These are phyloP conservation scores for Hypoxylon intermedium DNA, from an alignment of 495 filamentous ascomycete species.

Conservation along the genomic window DNA sequence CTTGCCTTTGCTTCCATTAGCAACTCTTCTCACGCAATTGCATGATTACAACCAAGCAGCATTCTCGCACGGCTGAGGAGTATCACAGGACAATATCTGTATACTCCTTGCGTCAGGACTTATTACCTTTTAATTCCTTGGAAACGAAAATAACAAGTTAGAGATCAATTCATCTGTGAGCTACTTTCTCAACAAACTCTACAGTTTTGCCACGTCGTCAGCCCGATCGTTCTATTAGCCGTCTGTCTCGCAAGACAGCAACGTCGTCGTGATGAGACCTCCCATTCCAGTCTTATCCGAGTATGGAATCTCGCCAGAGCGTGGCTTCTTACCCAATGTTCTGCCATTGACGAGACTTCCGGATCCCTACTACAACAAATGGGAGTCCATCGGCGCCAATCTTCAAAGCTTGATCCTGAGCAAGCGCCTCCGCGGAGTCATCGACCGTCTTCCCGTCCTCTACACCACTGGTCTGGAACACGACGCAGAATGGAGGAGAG, in stretches of 20 bases:
- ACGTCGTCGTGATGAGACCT: slow-evolving; percentile 71
- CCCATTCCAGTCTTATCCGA: slow-evolving; percentile 78
- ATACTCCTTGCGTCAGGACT: slow-evolving; percentile 69
- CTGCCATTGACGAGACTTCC: slow-evolving; percentile 81
- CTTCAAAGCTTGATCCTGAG: slow-evolving; percentile 86
- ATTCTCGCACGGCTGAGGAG: slow-evolving; percentile 66
- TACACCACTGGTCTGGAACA: slow-evolving; percentile 78
- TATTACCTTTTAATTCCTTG: slow-evolving; percentile 33
- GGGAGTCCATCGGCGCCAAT: slow-evolving; percentile 84
- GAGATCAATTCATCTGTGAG: slow-evolving; percentile 5
- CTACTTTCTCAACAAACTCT: too few relatives aligned
- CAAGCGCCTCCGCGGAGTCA: slow-evolving; percentile 75
- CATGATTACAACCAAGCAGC: slow-evolving; percentile 45
- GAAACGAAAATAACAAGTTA: background rate
- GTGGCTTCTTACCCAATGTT: slow-evolving; percentile 88
- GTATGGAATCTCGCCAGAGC: slow-evolving; percentile 83
- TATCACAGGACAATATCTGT: slow-evolving; percentile 63
- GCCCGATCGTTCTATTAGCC: background rate
- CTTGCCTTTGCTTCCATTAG: slow-evolving; percentile 3
- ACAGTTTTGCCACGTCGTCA: background rate
- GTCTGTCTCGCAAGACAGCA: slow-evolving; percentile 4
- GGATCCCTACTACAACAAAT: slow-evolving; percentile 88
- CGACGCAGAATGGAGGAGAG: slow-evolving; percentile 89
- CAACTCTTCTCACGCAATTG: slow-evolving; percentile 14
- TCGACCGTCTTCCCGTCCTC: slow-evolving; percentile 81